Conservation (phyloP, 2,329 filamentous ascomycete genomes). For the Pyrenophora graminea region DNA sequence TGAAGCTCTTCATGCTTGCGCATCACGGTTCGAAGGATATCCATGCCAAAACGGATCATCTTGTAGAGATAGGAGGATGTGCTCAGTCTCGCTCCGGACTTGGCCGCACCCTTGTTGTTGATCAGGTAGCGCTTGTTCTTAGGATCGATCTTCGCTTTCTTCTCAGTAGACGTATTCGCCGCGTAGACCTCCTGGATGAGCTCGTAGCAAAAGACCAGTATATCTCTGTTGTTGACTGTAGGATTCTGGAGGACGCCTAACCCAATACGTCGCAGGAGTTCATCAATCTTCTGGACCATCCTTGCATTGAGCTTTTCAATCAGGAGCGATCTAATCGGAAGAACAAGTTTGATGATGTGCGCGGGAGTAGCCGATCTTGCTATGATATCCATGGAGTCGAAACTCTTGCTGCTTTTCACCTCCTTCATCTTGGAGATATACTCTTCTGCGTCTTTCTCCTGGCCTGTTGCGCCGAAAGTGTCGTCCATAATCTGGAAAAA, state of each 20-base stretch:
- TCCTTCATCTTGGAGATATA: constrained; percentile 97
- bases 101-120: constrained; percentile 74
- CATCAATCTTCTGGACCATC: constrained; percentile 87
- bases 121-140: constrained; percentile 74
- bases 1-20: constrained; percentile 83
- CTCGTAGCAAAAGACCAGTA: constrained; percentile 94
- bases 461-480: constrained; percentile 87
- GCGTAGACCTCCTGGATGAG: constrained; percentile 86
- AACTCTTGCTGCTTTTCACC: constrained; percentile 96
- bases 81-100: constrained; percentile 69
- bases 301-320: constrained; percentile 82
- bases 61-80: constrained; percentile 85
- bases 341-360: constrained; percentile 74
- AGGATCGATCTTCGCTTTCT: constrained; percentile 39
- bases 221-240: constrained; percentile 75
- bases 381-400: constrained; percentile 93
- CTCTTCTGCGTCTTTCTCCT: constrained; percentile 96
- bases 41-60: constrained; percentile 82
- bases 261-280: constrained; percentile 80
- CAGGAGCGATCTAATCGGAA: constrained; percentile 77
- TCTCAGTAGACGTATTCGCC: constrained; percentile 55
- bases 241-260: constrained; percentile 82
- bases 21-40: constrained; percentile 81
- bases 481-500: constrained; percentile 76
- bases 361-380: constrained; percentile 78